Base-by-base conservation (phyloP, 2,329 filamentous ascomycete species). In the Chaetomiaceae sp. region DNA sequence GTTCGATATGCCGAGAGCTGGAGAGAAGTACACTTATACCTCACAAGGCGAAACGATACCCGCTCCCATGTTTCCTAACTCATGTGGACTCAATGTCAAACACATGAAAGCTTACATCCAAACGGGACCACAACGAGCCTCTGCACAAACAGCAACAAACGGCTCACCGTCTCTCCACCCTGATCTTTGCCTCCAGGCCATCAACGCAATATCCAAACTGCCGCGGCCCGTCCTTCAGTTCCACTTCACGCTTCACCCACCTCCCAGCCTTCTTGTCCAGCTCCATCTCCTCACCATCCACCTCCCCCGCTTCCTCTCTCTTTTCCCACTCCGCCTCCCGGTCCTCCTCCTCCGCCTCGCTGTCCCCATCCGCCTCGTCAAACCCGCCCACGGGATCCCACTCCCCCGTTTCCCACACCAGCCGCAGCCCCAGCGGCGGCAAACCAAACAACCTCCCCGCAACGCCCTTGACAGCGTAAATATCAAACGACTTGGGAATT, bases 331-430 rank as follows among this genome's bases (percentile, higher is more conserved):
- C 64, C 19, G 59, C 60, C 34, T 66, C 62, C 18, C 60, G 54
- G 11, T 64, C 66, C 6, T 76, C 74, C 24, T 76, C 75, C 37
- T 75, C 74, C 22, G 76, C 75, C 38, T 73, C 75, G 55, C 70
- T 73, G 18, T 75, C 74, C 11, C 57, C 60, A 3, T 79, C 79
- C 24, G 75, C 74, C 4, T 78, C 74, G 51, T 81, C 74, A 55
- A 80, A 78, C 50, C 77, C 74, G 8, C 76, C 76, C 0, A 88
- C 81, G 0, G 87, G 87, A 63, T 95, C 88, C 80, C 85, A 88
- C 64, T 96, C 90, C 17, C 88, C 87, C 8, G 89, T 95, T 68
- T 95, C 88, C 85, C 88, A 95, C 1, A 93, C 69, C 39, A 97
- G 64, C 33, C 73, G 75, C 50, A 91, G 68, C 34, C 68, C 67